Evolutionary conservation across 2,329 filamentous ascomycete species (phyloP).

Genomic region (Xylaria sp.): DNA sequence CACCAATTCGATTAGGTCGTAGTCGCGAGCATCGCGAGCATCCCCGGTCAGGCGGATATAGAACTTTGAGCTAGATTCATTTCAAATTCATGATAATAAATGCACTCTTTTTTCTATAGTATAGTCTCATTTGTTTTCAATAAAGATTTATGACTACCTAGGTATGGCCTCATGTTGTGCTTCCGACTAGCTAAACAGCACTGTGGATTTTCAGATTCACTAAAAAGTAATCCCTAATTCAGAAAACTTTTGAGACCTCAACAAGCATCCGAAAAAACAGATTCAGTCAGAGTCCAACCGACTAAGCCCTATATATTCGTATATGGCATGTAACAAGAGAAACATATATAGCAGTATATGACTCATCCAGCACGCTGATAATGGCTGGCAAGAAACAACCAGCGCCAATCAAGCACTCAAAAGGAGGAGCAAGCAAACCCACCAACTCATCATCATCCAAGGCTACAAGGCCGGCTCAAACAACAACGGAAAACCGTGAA

Average conservation of each 20-base stretch:
- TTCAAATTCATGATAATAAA: not conserved
- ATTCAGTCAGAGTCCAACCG: not conserved
- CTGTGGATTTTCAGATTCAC: slow-evolving; percentile 14
- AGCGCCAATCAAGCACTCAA: slow-evolving; percentile 20
- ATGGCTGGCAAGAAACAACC: slow-evolving; percentile 27
- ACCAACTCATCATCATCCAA: not conserved
- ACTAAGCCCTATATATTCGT: too few relatives aligned
- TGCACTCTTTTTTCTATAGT: not conserved
- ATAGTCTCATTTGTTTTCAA: too few relatives aligned
- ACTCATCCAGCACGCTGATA: too few relatives aligned
- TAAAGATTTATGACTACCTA: not conserved
- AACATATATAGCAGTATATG: too few relatives aligned
- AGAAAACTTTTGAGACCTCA: not conserved
- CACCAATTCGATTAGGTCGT: not conserved
- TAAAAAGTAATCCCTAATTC: slow-evolving; percentile 5
- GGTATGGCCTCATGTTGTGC: not conserved
- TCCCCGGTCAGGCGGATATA: not conserved
- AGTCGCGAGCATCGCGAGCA: not conserved
- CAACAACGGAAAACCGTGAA: slow-evolving; percentile 2
- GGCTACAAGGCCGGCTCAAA: too few relatives aligned
- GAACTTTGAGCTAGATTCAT: not conserved
- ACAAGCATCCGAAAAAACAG: not conserved
- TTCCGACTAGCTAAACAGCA: not conserved
- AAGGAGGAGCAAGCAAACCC: slow-evolving; percentile 17
- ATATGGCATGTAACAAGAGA: too few relatives aligned